A percentile compares a stretch with the other conserved stretches of the same genome.
These are phyloP conservation scores for Barnettozyma wickerhamii DNA, from an alignment of 805 yeast genomes.

Conservation along the genomic window DNA sequence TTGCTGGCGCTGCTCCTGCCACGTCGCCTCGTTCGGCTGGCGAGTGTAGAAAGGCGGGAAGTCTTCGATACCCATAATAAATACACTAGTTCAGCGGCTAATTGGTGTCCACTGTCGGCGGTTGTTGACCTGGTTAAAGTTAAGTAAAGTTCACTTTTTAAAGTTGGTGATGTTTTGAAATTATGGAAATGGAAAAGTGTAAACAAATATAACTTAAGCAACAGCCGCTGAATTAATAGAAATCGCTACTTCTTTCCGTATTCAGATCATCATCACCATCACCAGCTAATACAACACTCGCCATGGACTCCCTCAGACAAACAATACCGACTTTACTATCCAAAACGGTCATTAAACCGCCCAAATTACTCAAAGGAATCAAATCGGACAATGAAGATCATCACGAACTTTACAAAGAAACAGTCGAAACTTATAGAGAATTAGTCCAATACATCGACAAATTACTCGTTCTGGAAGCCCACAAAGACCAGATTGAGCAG, in stretches of 20 bases:
- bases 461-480: slow-evolving; percentile 18
- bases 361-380: background rate
- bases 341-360: background rate
- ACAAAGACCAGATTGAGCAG: background rate
- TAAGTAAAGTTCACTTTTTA: too few species aligned
- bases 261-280: too few species aligned
- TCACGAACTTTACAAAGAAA: slow-evolving; percentile 8
- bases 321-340: background rate
- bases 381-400: background rate
- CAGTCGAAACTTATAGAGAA: slow-evolving; percentile 28
- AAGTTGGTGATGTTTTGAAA: too few species aligned
- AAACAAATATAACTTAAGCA: too few species aligned
- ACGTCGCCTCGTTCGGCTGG: slow-evolving; percentile 79
- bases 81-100: too few species aligned
- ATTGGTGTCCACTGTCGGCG: too few species aligned
- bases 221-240: too few species aligned
- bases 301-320: background rate
- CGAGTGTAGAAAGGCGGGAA: slow-evolving; percentile 92
- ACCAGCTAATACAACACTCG: background rate
- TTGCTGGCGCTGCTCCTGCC: slow-evolving; percentile 69
- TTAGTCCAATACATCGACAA: slow-evolving; percentile 26
- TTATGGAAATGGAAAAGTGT: too few species aligned
- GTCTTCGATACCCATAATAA: slow-evolving; percentile 22
- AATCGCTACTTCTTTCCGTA: too few species aligned
- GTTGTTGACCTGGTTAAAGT: too few species aligned